phyloP scores from a whole-genome alignment of 1,284 basidiomycete genomes.

The Cystobasidium pallidum region DNA sequence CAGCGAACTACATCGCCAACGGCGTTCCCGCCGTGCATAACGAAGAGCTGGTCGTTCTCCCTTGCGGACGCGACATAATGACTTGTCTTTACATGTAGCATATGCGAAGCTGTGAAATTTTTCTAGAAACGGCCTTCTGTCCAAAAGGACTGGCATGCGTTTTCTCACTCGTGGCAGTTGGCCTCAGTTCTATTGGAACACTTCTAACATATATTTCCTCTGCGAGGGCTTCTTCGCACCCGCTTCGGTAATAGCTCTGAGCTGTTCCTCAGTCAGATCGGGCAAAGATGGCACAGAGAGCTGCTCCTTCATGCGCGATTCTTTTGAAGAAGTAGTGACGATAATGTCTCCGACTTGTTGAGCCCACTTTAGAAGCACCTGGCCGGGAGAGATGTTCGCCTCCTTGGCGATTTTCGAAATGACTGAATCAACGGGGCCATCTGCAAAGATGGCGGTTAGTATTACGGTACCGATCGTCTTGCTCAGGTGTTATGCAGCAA shows the following conservation, averaged over 20 bases:
- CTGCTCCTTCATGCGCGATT: slow-evolving; percentile 45
- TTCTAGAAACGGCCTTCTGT: too few relatives aligned
- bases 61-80: too few relatives aligned
- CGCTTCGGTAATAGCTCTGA: slow-evolving; percentile 40
- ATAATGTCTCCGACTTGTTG: slow-evolving; percentile 41
- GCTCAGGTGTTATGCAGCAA: background rate
- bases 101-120: background rate
- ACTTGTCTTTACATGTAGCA: slow-evolving; percentile 9
- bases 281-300: slow-evolving; percentile 25
- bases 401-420: slow-evolving; percentile 33
- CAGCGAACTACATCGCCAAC: slow-evolving; percentile 5
- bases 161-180: too few relatives aligned
- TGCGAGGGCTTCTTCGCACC: slow-evolving; percentile 26
- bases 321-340: slow-evolving; percentile 44
- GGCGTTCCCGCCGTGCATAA: background rate
- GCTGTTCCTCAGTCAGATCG: slow-evolving; percentile 29
- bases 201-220: slow-evolving; percentile 41
- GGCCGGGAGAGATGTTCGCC: slow-evolving; percentile 23
- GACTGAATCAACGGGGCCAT: slow-evolving; percentile 43
- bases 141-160: background rate
- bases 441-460: slow-evolving; percentile 1
- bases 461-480: background rate
- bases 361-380: slow-evolving; percentile 44
- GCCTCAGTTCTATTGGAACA: slow-evolving; percentile 12
- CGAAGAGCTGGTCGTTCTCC: too few relatives aligned